phyloP scores from a whole-genome alignment of 805 yeast genomes.

The Ogataea haglerorum region DNA sequence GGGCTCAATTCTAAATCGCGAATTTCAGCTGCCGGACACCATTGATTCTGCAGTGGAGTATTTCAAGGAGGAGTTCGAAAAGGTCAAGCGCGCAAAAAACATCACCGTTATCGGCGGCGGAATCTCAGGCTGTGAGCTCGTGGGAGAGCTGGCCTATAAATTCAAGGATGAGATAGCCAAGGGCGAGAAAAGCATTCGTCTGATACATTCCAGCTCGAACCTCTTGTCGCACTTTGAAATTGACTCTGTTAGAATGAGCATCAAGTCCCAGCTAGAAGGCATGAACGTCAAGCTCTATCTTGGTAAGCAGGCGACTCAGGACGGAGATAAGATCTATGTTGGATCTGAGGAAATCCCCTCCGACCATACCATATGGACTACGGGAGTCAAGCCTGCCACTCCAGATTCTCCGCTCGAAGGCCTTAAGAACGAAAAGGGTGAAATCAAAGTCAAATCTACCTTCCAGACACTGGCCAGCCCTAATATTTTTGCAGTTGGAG shows the following conservation, averaged over 20 bases:
- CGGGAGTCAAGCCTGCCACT: conserved; percentile 9
- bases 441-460: conserved; percentile 18
- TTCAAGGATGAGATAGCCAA: conserved; percentile 16
- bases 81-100: conserved; percentile 22
- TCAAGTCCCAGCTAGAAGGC: conserved; percentile 3
- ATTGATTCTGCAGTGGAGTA: conserved; percentile 14
- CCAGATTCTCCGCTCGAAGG: conserved; percentile 7
- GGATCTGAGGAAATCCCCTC: conserved; percentile 8
- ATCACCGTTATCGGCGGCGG: conserved; percentile 36
- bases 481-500: conserved; percentile 34
- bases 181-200: conserved; percentile 22
- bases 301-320: conserved; percentile 8
- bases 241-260: conserved; percentile 1
- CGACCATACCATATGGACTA: conserved; percentile 12
- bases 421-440: conserved; percentile 13
- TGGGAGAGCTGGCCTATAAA: conserved; percentile 30
- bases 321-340: conserved; percentile 1
- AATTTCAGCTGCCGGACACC: conserved; percentile 14
- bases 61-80: conserved; percentile 12
- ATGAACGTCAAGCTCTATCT: conserved; percentile 9
- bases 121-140: conserved; percentile 29
- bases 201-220: conserved; percentile 22
- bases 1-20: conserved; percentile 30
- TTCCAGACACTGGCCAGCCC: conserved; percentile 20
- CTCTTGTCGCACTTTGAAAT: conserved; percentile 9